phyloP scores from a whole-genome alignment of 2,329 filamentous ascomycete species.

The Paecilomyces dactylethromorphus region DNA sequence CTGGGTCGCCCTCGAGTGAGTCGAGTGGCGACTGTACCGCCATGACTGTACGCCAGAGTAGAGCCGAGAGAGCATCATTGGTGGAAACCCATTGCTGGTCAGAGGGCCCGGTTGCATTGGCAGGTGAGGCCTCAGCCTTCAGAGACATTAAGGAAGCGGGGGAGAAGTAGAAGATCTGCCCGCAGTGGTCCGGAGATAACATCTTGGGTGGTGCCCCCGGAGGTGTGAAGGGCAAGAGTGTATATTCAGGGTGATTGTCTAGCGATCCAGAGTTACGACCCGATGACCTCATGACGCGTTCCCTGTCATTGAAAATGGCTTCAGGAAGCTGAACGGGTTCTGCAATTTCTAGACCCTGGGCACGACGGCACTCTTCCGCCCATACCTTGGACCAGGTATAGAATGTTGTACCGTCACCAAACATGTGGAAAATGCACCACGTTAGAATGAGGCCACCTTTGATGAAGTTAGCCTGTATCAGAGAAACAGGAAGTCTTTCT shows the following conservation, averaged over 20 bases:
- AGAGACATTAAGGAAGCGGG: conserved; percentile 19
- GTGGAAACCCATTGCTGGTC: conserved; percentile 24
- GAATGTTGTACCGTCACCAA: conserved; percentile 27
- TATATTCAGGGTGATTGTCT: conserved; percentile 26
- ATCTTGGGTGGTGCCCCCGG: conserved; percentile 25
- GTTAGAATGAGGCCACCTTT: conserved; percentile 45
- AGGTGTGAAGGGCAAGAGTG: conserved; percentile 22
- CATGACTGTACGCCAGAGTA: conserved; percentile 29
- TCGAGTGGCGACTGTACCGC: conserved; percentile 21
- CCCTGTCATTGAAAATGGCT: conserved; percentile 21
- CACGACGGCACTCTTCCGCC: conserved; percentile 29
- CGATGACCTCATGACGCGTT: conserved; percentile 21
- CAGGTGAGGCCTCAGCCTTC: conserved; percentile 25
- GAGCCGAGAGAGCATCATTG: conserved; percentile 29
- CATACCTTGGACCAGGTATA: conserved; percentile 26
- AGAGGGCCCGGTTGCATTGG: conserved; percentile 16
- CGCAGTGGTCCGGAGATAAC: conserved; percentile 21
- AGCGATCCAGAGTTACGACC: conserved; percentile 18
- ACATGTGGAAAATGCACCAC: conserved; percentile 23
- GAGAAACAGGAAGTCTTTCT: conserved; percentile 30
- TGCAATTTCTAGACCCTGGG: conserved; percentile 18
- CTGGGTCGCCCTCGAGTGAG: conserved; percentile 23
- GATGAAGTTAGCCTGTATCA: conserved; percentile 47
- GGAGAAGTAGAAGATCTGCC: conserved; percentile 27
- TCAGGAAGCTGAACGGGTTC: conserved; percentile 18